phyloP scores from a whole-genome alignment of 2,329 filamentous ascomycete genomes.

The Parascedosporium putredinis region DNA sequence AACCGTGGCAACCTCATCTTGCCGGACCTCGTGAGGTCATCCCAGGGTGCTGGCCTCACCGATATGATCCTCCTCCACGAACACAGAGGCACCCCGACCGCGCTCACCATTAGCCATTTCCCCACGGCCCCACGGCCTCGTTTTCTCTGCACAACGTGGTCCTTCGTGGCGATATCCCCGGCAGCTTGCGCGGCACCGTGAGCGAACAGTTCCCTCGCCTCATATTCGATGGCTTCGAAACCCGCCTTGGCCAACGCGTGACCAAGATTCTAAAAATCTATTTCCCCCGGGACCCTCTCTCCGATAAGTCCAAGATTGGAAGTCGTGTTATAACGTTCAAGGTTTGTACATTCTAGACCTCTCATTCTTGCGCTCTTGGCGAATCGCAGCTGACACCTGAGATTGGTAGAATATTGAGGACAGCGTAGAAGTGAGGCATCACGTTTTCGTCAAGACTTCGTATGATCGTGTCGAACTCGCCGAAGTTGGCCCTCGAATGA shows the following conservation, averaged over 20 bases:
- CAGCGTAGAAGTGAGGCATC: constrained; percentile 72
- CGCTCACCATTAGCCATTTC: constrained; percentile 80
- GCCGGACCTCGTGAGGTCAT: constrained; percentile 73
- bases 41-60: constrained; percentile 67
- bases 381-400: background rate
- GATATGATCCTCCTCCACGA: constrained; percentile 87
- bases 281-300: constrained; percentile 73
- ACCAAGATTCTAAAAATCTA: constrained; percentile 88
- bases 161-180: constrained; percentile 84
- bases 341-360: background rate
- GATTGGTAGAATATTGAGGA: constrained; percentile 64
- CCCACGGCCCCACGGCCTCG: constrained; percentile 69
- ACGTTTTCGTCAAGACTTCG: constrained; percentile 85
- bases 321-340: constrained; percentile 88
- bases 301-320: constrained; percentile 61
- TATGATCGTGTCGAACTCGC: constrained; percentile 82
- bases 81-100: constrained; percentile 84
- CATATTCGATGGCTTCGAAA: constrained; percentile 89
- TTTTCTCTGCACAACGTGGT: constrained; percentile 92
- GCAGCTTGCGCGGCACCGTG: constrained; percentile 75
- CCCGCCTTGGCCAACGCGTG: constrained; percentile 67
- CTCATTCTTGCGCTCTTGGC: background rate
- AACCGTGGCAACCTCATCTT: constrained; percentile 89
- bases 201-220: constrained; percentile 89
- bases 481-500: constrained; percentile 90